Percentiles rank a stretch among this genome's conserved stretches.
Conservation (phyloP, 345 rosid genomes). For the Hevea brasiliensis region DNA sequence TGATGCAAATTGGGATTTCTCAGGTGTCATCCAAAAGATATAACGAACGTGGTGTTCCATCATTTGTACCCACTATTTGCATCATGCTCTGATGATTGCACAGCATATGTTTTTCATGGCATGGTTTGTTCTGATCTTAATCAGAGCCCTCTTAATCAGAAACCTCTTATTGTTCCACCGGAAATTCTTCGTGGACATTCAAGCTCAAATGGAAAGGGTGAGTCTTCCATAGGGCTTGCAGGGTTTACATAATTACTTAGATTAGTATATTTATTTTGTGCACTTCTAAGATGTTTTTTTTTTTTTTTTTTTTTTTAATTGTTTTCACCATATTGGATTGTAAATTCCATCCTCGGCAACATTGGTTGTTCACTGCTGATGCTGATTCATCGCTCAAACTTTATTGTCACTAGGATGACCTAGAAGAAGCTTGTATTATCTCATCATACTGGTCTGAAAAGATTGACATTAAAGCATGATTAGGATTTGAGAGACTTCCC, state of each 20-base stretch:
- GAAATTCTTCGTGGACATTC: constrained; percentile 91
- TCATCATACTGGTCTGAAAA: too few species aligned
- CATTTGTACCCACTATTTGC: constrained; percentile 81
- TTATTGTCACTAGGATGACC: constrained; percentile 52
- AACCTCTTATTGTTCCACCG: constrained; percentile 78
- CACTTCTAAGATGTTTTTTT: background rate
- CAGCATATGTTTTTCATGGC: constrained; percentile 92
- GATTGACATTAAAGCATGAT: background rate
- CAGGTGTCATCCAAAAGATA: constrained; percentile 85
- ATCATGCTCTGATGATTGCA: constrained; percentile 86
- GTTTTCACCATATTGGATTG: constrained; percentile 48
- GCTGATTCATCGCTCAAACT: constrained; percentile 78
- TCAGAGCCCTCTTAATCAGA: constrained; percentile 87
- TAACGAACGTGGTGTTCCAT: constrained; percentile 77
- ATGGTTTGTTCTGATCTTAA: constrained; percentile 90
- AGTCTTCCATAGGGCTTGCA: constrained; percentile 12
- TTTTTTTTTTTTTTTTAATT: too few species aligned
- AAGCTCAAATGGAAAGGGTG: constrained; percentile 71
- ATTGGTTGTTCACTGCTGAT: constrained; percentile 95
- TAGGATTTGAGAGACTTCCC: background rate
- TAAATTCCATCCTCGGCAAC: constrained; percentile 91
- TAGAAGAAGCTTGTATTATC: background rate
- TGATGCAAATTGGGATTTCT: constrained; percentile 19
- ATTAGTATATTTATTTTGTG: too few species aligned
- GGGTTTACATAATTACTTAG: too few species aligned